Evolutionary conservation across 306 rosid species (phyloP), one percentile per base, ranked within the genome.

Genomic region (Cyclanthera cordifolia): DNA sequence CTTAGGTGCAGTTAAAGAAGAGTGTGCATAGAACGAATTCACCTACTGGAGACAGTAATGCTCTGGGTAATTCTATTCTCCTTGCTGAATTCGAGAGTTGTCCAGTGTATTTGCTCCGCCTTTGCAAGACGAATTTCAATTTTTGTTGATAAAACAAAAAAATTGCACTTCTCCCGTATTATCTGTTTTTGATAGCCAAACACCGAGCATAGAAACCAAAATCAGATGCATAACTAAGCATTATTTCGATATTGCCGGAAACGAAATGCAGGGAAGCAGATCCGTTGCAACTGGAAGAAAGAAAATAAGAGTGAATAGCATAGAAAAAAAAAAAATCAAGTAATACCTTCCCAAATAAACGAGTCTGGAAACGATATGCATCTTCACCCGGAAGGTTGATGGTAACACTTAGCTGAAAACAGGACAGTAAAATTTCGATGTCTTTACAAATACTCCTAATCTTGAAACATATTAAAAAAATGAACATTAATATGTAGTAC

Each of bases 261-360:
- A 48, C 27, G 0, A 54, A 28, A 5, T 16, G 0, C 1, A 47
- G 32, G 30, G 12, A 50, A 32, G 32, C 17, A 1, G 8, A 68
- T 68, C 50, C 50, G 19, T 37, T 43, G 24, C 32, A 49, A 50
- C 11, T 2, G 58, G 2, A 27, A 32, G 56, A 24, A 46, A 21
- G 14, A 67, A 49, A 25, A 45, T 4, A 68, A 9, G 72, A 32
- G 34, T 68, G 5, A 32, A 4, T n/a, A n/a, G n/a, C n/a, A n/a
- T n/a, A n/a, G 5, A 32, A 3, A 3, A 32, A 32, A 32, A 32
- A 32, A 25, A 56, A 24, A 15, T 11, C 8, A 4, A 25, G 25
- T 49, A 70, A 76, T 85, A 91, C 97, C 95, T 91, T 91, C 60
- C 84, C 95, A 82, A 82, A 91, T 72, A 91, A 79, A 68, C 97